A percentile compares a stretch with the other conserved stretches of the same genome.
phyloP scores from a whole-genome alignment of 2,329 filamentous ascomycete species.

The Fusarium anthophilum region DNA sequence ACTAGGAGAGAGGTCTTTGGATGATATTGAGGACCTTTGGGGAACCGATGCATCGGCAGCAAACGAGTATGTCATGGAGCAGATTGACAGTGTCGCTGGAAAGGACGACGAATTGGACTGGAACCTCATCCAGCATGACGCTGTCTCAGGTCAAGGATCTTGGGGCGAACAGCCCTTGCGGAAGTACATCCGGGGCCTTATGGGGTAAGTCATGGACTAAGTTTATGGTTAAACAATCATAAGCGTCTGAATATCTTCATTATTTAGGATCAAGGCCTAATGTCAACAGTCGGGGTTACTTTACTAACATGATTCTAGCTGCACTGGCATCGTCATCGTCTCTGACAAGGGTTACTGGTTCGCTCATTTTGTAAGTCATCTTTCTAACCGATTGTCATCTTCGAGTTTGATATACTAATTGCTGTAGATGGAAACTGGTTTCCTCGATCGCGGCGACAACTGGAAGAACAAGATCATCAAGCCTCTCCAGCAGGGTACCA shows the following conservation, averaged over 20 bases:
- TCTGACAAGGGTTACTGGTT: neutral
- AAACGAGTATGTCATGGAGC: neutral
- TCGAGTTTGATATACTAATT: neutral
- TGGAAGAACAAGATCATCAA: neutral
- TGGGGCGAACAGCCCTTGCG: neutral
- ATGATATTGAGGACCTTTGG: neutral
- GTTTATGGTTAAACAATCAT: neutral
- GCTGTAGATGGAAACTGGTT: neutral
- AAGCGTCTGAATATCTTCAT: neutral
- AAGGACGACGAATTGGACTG: neutral
- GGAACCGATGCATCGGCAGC: neutral
- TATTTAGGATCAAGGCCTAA: neutral
- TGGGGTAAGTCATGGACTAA: neutral
- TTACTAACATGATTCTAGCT: neutral
- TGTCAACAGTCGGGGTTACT: neutral
- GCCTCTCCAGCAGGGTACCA: neutral
- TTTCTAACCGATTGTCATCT: rapidly evolving
- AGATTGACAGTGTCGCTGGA: neutral
- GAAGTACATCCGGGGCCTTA: neutral
- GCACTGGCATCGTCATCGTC: neutral
- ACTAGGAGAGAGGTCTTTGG: neutral
- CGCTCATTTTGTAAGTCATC: neutral
- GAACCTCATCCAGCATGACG: neutral
- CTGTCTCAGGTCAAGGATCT: neutral
- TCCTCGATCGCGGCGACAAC: neutral